These are phyloP conservation scores for Petasospora fabianii DNA, from an alignment of 1,139 yeast species.

Conservation along the genomic window DNA sequence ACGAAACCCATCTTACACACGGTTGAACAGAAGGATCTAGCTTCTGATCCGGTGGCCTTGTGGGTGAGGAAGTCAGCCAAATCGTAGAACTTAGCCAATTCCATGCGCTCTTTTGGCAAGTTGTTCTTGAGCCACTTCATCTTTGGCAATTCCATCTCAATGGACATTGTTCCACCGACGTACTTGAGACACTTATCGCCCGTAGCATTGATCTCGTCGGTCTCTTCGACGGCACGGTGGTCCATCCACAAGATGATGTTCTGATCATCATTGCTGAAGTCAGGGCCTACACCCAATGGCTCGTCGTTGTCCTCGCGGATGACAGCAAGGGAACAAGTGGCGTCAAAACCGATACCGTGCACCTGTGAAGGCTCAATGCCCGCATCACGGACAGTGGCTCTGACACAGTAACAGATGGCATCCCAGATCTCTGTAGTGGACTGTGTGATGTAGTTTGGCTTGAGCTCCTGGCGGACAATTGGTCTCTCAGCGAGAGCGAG, in stretches of 20 bases:
- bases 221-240: conserved; percentile 90
- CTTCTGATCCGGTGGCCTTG: conserved; percentile 82
- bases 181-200: conserved; percentile 76
- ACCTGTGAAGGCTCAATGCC: conserved; percentile 65
- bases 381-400: conserved; percentile 66
- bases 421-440: conserved; percentile 93
- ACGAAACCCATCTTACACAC: conserved; percentile 96
- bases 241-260: conserved; percentile 97
- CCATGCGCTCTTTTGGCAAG: conserved; percentile 60
- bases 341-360: conserved; percentile 92
- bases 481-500: conserved; percentile 78
- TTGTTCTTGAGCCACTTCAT: conserved; percentile 93
- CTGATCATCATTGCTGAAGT: conserved; percentile 66
- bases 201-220: conserved; percentile 74
- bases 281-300: conserved; percentile 92
- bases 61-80: conserved; percentile 88
- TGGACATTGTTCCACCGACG: conserved; percentile 97
- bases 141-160: conserved; percentile 97
- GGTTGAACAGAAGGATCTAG: conserved; percentile 83
- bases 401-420: conserved; percentile 79
- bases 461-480: conserved; percentile 70
- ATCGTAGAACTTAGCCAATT: conserved; percentile 80
- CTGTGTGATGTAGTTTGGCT: conserved; percentile 73
- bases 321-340: conserved; percentile 92
- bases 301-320: conserved; percentile 59